Evolutionary conservation across 108 stramenopile species (phyloP), one percentile per base, ranked within the genome.

Genomic region (Cylindrotheca closterium): DNA sequence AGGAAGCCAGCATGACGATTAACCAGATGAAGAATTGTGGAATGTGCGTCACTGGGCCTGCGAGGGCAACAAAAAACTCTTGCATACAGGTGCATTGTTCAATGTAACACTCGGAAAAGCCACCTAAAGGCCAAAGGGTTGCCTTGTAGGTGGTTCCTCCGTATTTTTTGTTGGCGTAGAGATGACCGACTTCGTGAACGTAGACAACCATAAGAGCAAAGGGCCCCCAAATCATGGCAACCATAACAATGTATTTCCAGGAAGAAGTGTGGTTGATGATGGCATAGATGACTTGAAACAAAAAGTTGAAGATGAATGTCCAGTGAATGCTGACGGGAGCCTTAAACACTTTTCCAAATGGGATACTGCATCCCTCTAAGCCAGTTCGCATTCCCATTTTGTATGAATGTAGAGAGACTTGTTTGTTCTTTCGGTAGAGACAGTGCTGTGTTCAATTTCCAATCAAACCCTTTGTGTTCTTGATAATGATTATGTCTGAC

Each of bases 121-220:
- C 65, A 10, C 65, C 65, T n/a, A 67, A 18, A 1, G 65, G 65
- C 65, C 65, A 67, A 1, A 67, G n/a, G 30, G 48, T 67, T 19
- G 33, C 25, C 30, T 26, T 48, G 27, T 21, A 12, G 29, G 32
- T 56, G 0, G 55, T 26, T 30, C 65, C 65, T 56, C 49, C 19
- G 8, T 48, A 47, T 30, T 33, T 45, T 32, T 55, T 51, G 4
- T 47, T 67, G 18, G 46, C 45, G 34, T 5, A 29, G 26, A 67
- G 37, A 57, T 67, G 65, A 3, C 65, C 65, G 42, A 31, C 21
- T 48, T 67, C 65, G 30, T 67, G 65, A 1, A 55, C 55, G 0
- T 30, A 4, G 29, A 55, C 32, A 47, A 37, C 47, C 33, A 67
- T 25, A 7, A 67, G 53, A 47, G 33, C 37, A 28, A 47, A 31